Evolutionary conservation across 345 rosid species (phyloP).

Genomic region (Heritiera fomes): DNA sequence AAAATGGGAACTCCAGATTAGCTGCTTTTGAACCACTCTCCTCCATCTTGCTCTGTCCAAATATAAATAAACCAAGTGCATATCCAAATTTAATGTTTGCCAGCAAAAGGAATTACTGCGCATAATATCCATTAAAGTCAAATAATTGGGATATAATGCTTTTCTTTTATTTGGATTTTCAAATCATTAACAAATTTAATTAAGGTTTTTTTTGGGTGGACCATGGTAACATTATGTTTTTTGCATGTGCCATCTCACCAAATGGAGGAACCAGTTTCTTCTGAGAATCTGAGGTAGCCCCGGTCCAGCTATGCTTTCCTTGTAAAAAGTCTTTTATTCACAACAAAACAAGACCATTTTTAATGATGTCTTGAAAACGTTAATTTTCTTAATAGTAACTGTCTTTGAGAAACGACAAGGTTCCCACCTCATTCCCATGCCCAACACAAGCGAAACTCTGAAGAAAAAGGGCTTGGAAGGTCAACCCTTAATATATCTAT

Average conservation of each 20-base stretch:
- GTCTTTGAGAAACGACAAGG: neutral
- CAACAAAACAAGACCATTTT: neutral
- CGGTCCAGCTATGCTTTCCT: slow-evolving; percentile 6
- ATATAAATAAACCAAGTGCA: neutral
- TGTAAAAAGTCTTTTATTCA: neutral
- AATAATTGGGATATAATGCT: neutral
- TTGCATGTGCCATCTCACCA: neutral
- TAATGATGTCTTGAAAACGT: neutral
- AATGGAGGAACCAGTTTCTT: neutral
- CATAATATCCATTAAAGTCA: neutral
- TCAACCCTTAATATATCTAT: no score
- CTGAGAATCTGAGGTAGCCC: neutral
- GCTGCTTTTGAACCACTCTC: neutral
- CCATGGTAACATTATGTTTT: neutral
- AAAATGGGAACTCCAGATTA: neutral
- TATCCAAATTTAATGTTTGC: neutral
- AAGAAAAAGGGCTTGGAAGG: no score
- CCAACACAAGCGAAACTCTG: neutral
- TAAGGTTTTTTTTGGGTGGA: neutral
- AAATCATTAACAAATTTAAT: neutral
- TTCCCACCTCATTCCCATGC: neutral
- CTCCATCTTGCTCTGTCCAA: neutral
- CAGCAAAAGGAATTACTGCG: neutral
- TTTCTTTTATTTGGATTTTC: neutral
- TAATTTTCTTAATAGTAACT: no score